Evolutionary conservation across 306 rosid genomes (phyloP).

Genomic region (Ochetophila trinervis): DNA sequence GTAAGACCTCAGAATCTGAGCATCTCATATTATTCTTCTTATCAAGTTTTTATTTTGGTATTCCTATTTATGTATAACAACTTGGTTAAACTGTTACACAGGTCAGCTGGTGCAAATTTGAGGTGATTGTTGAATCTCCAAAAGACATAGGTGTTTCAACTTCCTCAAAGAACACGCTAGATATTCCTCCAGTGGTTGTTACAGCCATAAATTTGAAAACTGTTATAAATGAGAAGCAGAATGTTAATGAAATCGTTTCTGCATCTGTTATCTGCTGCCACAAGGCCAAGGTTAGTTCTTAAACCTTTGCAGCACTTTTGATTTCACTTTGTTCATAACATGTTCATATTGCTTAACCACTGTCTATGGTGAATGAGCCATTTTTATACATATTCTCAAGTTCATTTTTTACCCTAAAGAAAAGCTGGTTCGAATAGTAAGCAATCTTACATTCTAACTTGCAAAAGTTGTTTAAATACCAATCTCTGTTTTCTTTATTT

Average conservation of each 20-base stretch:
- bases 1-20: conserved; percentile 41
- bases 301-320: conserved; percentile 18
- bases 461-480: not conserved
- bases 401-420: not conserved
- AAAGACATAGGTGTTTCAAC: conserved; percentile 56
- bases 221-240: conserved; percentile 62
- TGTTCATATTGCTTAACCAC: not conserved
- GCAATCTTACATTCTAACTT: not conserved
- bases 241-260: conserved; percentile 74
- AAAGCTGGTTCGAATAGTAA: not conserved
- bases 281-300: conserved; percentile 72
- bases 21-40: not conserved
- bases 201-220: conserved; percentile 82
- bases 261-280: conserved; percentile 89
- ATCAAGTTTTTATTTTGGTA: not conserved
- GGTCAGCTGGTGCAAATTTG: conserved; percentile 99
- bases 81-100: conserved; percentile 34
- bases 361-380: not conserved
- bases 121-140: conserved; percentile 69
- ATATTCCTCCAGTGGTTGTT: conserved; percentile 80
- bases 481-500: not conserved
- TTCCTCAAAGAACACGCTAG: conserved; percentile 49
- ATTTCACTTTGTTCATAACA: conserved; percentile 7
- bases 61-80: conserved; percentile 19
- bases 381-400: not conserved